Conservation (phyloP, 768 basidiomycete species). For the Trametopsis cervina region DNA sequence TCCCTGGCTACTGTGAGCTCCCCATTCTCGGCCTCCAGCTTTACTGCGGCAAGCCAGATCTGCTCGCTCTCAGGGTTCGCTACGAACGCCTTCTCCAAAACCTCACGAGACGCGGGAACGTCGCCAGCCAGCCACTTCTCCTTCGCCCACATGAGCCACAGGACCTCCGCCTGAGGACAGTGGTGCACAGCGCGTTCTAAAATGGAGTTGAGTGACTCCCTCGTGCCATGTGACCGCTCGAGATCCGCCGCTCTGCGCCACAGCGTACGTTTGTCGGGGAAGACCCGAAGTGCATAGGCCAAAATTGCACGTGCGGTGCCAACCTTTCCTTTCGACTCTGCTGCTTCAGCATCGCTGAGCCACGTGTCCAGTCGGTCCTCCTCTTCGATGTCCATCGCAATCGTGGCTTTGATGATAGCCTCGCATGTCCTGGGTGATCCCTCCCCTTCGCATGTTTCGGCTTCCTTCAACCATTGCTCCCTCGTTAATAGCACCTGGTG, state of each 20-base stretch:
- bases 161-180: slow-evolving; percentile 91
- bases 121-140: slow-evolving; percentile 92
- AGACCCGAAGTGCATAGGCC: slow-evolving; percentile 87
- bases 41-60: slow-evolving; percentile 97
- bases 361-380: slow-evolving; percentile 88
- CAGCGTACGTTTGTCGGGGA: slow-evolving; percentile 75
- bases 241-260: slow-evolving; percentile 92
- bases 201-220: slow-evolving; percentile 79
- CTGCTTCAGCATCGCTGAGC: slow-evolving; percentile 85
- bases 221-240: slow-evolving; percentile 85
- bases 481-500: slow-evolving; percentile 81
- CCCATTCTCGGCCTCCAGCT: slow-evolving; percentile 93
- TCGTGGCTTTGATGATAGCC: slow-evolving; percentile 91
- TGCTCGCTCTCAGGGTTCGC: slow-evolving; percentile 96
- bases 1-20: slow-evolving; percentile 83
- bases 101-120: slow-evolving; percentile 83
- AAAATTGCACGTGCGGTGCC: slow-evolving; percentile 84
- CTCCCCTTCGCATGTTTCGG: slow-evolving; percentile 84
- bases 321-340: slow-evolving; percentile 64
- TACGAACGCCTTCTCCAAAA: slow-evolving; percentile 84
- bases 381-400: slow-evolving; percentile 92
- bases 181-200: slow-evolving; percentile 79
- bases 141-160: slow-evolving; percentile 98
- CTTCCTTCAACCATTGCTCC: slow-evolving; percentile 96
- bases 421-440: slow-evolving; percentile 83